Percentiles rank a stretch among this genome's conserved stretches.
These are phyloP conservation scores for Pharus latifolius DNA, from an alignment of 176 grass and related monocot genomes.

Conservation along the genomic window DNA sequence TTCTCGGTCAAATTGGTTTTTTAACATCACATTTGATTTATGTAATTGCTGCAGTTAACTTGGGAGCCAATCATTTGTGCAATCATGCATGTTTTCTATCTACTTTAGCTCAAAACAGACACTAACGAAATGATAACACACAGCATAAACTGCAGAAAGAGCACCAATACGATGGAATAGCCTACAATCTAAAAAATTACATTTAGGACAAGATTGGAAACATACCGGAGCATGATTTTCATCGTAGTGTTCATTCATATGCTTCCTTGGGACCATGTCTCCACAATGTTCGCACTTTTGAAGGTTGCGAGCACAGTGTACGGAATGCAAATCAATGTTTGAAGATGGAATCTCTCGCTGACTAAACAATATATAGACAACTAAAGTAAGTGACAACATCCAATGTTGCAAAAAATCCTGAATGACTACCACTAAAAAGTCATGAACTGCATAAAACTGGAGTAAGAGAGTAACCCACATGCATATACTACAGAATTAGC, in stretches of 20 bases:
- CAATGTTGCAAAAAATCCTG: not conserved
- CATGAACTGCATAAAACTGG: not conserved
- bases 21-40: not conserved
- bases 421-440: not conserved
- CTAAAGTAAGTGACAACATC: not conserved
- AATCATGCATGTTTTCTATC: not conserved
- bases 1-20: not conserved
- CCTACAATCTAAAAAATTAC: not conserved
- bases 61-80: not conserved
- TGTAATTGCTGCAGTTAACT: not conserved
- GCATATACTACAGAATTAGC: too few relatives aligned
- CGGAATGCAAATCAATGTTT: conserved; percentile 71
- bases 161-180: not conserved
- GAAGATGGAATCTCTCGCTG: conserved; percentile 51
- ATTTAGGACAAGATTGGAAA: not conserved
- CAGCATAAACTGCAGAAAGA: not conserved
- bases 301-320: conserved; percentile 65
- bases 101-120: not conserved
- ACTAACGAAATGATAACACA: conserved; percentile 1
- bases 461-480: not conserved
- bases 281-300: conserved; percentile 58
- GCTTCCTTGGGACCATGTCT: conserved; percentile 65
- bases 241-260: conserved; percentile 57
- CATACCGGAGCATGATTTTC: conserved; percentile 66
- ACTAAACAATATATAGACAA: conserved; percentile 14